Evolutionary conservation across 108 stramenopile species (phyloP).

Genomic region (Cyclotella sp.): DNA sequence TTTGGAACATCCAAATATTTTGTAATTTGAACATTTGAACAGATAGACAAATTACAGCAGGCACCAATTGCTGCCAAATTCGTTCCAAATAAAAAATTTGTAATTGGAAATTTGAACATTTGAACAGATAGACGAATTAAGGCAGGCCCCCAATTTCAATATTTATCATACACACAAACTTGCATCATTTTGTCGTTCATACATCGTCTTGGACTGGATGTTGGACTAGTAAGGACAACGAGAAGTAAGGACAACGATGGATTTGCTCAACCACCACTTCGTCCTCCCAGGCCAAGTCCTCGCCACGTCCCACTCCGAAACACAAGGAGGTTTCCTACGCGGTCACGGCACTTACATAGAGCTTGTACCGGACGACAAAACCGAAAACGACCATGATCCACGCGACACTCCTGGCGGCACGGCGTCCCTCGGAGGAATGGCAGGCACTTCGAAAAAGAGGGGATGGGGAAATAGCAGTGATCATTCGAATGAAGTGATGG

Average conservation of each 20-base stretch:
- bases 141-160: too few relatives aligned
- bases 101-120: too few relatives aligned
- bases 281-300: slow-evolving; percentile 92
- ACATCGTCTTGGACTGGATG: too few relatives aligned
- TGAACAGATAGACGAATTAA: too few relatives aligned
- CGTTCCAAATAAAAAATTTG: too few relatives aligned
- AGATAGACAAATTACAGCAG: too few relatives aligned
- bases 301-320: slow-evolving; percentile 66
- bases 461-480: slow-evolving; percentile 39
- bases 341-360: slow-evolving; percentile 98
- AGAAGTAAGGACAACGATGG: slow-evolving; percentile 13
- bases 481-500: slow-evolving; percentile 35
- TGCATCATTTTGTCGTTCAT: too few relatives aligned
- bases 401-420: slow-evolving; percentile 22
- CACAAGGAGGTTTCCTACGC: slow-evolving; percentile 85
- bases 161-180: too few relatives aligned
- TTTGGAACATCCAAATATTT: too few relatives aligned
- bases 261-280: slow-evolving; percentile 54
- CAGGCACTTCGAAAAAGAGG: slow-evolving; percentile 32
- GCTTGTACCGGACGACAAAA: slow-evolving; percentile 50
- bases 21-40: too few relatives aligned
- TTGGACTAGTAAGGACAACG: too few relatives aligned
- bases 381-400: slow-evolving; percentile 42
- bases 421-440: slow-evolving; percentile 33
- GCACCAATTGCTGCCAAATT: too few relatives aligned